Conservation (phyloP, 331 rosid genomes). For the Quercus lobata region DNA sequence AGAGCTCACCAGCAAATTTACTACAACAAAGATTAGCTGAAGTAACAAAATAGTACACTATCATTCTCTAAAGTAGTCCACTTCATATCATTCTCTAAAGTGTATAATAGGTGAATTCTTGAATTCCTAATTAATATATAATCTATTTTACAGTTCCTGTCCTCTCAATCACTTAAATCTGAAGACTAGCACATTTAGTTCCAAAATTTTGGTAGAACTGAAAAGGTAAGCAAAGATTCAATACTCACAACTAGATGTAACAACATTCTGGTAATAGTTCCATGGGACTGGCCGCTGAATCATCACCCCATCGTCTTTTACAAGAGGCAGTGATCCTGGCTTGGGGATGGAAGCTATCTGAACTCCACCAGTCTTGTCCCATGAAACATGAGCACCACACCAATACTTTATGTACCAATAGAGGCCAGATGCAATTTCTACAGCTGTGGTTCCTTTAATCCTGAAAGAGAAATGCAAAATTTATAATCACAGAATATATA, state of each 20-base stretch:
- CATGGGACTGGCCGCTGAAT: conserved; percentile 83
- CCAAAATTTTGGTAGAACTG: background rate
- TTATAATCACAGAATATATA: background rate
- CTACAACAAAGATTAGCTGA: background rate
- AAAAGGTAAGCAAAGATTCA: conserved; percentile 7
- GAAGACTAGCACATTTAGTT: background rate
- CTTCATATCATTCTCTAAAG: background rate
- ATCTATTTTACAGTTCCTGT: background rate
- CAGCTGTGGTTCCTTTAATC: conserved; percentile 81
- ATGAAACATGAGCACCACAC: conserved; percentile 89
- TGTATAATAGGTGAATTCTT: background rate
- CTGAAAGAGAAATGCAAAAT: conserved; percentile 29
- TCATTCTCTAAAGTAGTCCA: background rate
- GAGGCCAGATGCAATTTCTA: conserved; percentile 87
- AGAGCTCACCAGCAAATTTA: background rate
- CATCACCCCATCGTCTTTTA: conserved; percentile 54
- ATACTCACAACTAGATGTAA: conserved; percentile 91
- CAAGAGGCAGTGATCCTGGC: conserved; percentile 76
- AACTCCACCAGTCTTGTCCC: conserved; percentile 95
- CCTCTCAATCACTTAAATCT: background rate
- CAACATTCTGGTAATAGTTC: conserved; percentile 97
- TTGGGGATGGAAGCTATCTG: conserved; percentile 74
- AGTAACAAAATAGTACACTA: no score
- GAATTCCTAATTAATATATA: background rate
- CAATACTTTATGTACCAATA: conserved; percentile 92